Percentiles rank a stretch among this genome's conserved stretches.
Conservation (phyloP, 768 basidiomycete species). For the Cyathus striatus region DNA sequence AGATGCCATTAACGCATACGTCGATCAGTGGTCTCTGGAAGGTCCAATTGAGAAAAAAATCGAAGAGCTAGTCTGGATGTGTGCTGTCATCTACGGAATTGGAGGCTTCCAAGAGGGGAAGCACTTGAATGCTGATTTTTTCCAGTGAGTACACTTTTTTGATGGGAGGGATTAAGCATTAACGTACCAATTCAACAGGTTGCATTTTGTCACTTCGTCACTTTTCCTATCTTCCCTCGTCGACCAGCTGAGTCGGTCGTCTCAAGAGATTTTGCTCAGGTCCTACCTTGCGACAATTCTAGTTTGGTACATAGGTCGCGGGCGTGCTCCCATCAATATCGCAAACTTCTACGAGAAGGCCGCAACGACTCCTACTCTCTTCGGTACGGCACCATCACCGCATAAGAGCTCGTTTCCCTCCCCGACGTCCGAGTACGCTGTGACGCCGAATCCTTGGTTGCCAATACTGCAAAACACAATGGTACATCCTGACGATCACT, state of each 20-base stretch:
- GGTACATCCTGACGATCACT: constrained; percentile 49
- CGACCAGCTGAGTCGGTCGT: constrained; percentile 26
- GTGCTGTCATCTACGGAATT: constrained; percentile 47
- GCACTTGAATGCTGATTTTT: too few species aligned
- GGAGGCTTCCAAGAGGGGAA: constrained; percentile 38
- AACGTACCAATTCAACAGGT: constrained; percentile 26
- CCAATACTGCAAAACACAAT: constrained; percentile 47
- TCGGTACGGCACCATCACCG: constrained; percentile 16
- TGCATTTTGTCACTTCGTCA: constrained; percentile 63
- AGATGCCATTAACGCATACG: constrained; percentile 34
- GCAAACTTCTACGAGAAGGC: constrained; percentile 35
- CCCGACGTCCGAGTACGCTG: constrained; percentile 23
- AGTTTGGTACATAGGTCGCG: constrained; percentile 52
- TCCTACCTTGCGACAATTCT: constrained; percentile 52
- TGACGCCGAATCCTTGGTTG: too few species aligned
- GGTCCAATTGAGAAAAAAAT: constrained; percentile 55
- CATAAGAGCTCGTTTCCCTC: constrained; percentile 13
- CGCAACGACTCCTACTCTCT: constrained; percentile 14
- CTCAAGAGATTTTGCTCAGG: constrained; percentile 44
- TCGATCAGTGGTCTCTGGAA: constrained; percentile 42
- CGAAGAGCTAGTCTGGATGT: constrained; percentile 59
- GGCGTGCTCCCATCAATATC: constrained; percentile 46
- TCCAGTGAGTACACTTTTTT: constrained; percentile 34
- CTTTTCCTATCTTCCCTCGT: constrained; percentile 51
- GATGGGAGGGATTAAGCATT: not conserved